Evolutionary conservation across 2,329 filamentous ascomycete species (phyloP).

Genomic region (Juglanconis oblonga): DNA sequence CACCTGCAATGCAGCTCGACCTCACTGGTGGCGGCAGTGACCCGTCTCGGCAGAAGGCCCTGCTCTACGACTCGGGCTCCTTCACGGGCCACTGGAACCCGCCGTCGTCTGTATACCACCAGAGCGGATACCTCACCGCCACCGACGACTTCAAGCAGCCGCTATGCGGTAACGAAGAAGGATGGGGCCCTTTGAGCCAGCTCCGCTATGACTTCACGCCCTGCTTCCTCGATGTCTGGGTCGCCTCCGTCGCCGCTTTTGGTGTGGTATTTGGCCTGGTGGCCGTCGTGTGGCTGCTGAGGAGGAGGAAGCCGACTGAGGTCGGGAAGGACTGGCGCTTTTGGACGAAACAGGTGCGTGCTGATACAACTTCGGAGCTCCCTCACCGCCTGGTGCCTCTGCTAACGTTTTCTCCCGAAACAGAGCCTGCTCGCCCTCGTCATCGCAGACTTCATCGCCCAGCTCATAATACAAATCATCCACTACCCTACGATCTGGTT

Average conservation of each 20-base stretch:
- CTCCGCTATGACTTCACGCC: conserved; percentile 92
- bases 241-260: conserved; percentile 73
- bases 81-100: conserved; percentile 52
- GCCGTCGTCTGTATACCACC: conserved; percentile 32
- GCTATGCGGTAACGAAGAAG: conserved; percentile 84
- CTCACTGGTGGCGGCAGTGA: conserved; percentile 10
- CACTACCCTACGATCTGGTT: conserved; percentile 68
- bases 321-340: conserved; percentile 88
- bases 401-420: conserved; percentile 14
- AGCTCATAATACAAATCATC: conserved; percentile 74
- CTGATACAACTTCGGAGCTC: too few relatives aligned
- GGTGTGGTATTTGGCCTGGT: conserved; percentile 74
- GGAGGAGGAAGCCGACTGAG: conserved; percentile 61
- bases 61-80: conserved; percentile 51
- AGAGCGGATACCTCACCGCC: conserved; percentile 58
- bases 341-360: conserved; percentile 77
- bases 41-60: conserved; percentile 15
- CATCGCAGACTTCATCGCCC: conserved; percentile 64
- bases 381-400: not conserved
- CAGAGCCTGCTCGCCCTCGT: conserved; percentile 63
- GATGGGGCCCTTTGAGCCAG: conserved; percentile 91
- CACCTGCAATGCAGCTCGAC: conserved; percentile 16
- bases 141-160: conserved; percentile 56
- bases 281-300: conserved; percentile 77
- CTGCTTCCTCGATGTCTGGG: conserved; percentile 92